Base-by-base conservation (phyloP, 176 grass and related monocot species). In the Carex scoparia region DNA sequence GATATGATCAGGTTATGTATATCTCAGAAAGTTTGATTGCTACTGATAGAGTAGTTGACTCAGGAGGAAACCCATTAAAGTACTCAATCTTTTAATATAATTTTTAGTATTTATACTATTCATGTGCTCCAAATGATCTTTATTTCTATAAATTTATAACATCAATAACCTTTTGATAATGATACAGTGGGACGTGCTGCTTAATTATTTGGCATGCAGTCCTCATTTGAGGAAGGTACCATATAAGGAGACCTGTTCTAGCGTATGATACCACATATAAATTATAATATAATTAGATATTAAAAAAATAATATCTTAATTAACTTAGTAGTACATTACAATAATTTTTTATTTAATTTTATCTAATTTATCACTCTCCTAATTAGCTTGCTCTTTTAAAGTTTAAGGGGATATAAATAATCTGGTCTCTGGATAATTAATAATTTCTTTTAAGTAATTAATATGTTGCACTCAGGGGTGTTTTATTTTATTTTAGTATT, bases 41-140 rank as follows among this genome's bases (percentile, higher is more conserved):
- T 78, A 9, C 49, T 78, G 48, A 78, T 33, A 51, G 27, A 78
- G 4, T 13, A 78, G 12, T 78, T 78, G 74, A 58, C 74, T 78
- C 27, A 16, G 51, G 33, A 78, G 51, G 28, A 78, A 78, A 57
- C 74, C 53, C 74, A 58, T 32, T 35, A 58, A 78, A 18, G 28
- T 14, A 78, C 74, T 78, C 74, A 78, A 57, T 78, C 74, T 33
- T 16, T 18, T 28, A 78, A 78, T 18, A 57, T 30, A 78, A 58
- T 15, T 32, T 78, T 55, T 33, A 78, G 51, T 31, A 18, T 78
- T 78, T 58, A 78, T 78, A 35, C 3, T 54, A 10, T 57, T 77
- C 73, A 77, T 54, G 11, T 58, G 49, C 28, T 54, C 30, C 74
- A 78, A 0, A 58, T 78, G 51, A 78, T 56, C 49, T 57, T 78